Percentiles rank a stretch among this genome's conserved stretches.
Conservation (phyloP, 768 basidiomycete genomes). For the Pleurotus tuoliensis region DNA sequence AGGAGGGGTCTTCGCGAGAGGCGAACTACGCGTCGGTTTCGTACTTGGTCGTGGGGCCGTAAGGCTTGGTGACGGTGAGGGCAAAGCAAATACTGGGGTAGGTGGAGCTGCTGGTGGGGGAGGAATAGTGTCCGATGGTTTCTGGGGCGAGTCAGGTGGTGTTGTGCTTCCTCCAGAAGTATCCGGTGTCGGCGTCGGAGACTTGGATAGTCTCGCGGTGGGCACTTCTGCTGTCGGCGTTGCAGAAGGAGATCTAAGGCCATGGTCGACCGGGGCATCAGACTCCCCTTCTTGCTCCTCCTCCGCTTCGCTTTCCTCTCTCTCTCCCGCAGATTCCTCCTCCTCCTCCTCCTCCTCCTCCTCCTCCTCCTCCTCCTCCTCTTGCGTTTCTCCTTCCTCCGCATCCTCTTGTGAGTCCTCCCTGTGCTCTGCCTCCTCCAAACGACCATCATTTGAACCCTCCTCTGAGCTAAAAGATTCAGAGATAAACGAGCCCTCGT, state of each 20-base stretch:
- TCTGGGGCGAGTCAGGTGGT: conserved; percentile 60
- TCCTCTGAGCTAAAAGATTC: conserved; percentile 24
- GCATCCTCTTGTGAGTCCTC: conserved; percentile 3
- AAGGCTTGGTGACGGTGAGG: conserved; percentile 35
- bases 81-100: conserved; percentile 29
- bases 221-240: conserved; percentile 55
- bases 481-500: conserved; percentile 19
- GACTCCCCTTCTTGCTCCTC: conserved; percentile 12
- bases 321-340: conserved; percentile 10
- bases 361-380: conserved; percentile 12
- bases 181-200: conserved; percentile 16
- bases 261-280: conserved; percentile 12
- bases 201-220: conserved; percentile 18
- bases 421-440: conserved; percentile 14
- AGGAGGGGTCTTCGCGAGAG: conserved; percentile 52
- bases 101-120: conserved; percentile 26
- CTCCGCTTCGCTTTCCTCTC: conserved; percentile 11
- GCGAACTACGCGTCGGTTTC: conserved; percentile 73
- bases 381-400: conserved; percentile 10
- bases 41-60: conserved; percentile 57
- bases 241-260: conserved; percentile 49
- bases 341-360: conserved; percentile 14
- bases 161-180: conserved; percentile 47
- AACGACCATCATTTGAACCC: conserved; percentile 22
- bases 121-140: conserved; percentile 35